Percentiles rank a stretch among this genome's conserved stretches.
phyloP scores from a whole-genome alignment of 768 basidiomycete species.

The Sutorius australiensis region DNA sequence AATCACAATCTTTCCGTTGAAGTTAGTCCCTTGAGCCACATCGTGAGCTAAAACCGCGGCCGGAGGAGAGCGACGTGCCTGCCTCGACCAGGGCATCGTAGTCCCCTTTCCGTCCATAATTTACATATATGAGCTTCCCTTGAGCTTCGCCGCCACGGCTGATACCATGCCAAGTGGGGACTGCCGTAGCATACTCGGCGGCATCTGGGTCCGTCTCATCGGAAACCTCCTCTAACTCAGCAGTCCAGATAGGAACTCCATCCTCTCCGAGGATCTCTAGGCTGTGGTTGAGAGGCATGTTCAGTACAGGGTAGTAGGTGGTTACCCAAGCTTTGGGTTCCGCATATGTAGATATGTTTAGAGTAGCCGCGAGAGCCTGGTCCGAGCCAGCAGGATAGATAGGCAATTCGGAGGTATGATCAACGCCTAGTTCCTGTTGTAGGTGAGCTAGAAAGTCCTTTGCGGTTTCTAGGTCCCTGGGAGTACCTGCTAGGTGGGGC shows the following conservation, averaged over 20 bases:
- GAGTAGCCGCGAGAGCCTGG: slow-evolving; percentile 51
- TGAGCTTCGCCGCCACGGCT: slow-evolving; percentile 63
- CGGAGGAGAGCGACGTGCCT: slow-evolving; percentile 30
- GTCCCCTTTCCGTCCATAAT: slow-evolving; percentile 59
- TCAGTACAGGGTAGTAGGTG: slow-evolving; percentile 72
- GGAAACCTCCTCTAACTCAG: slow-evolving; percentile 63
- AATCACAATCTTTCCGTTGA: slow-evolving; percentile 77
- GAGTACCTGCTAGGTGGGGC: slow-evolving; percentile 61
- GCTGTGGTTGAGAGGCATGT: slow-evolving; percentile 56
- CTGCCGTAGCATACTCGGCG: slow-evolving; percentile 48
- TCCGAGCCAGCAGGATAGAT: slow-evolving; percentile 56
- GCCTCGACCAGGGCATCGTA: slow-evolving; percentile 55
- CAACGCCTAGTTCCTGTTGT: slow-evolving; percentile 46
- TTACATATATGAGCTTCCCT: slow-evolving; percentile 54
- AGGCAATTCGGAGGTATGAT: slow-evolving; percentile 31
- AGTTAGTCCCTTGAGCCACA: slow-evolving; percentile 46
- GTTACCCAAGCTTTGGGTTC: slow-evolving; percentile 59
- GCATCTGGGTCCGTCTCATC: slow-evolving; percentile 64
- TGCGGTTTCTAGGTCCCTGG: slow-evolving; percentile 54
- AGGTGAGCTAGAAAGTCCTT: slow-evolving; percentile 51
- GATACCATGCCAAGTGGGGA: slow-evolving; percentile 68
- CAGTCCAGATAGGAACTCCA: slow-evolving; percentile 50
- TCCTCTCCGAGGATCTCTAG: slow-evolving; percentile 53
- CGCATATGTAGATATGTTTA: slow-evolving; percentile 39
- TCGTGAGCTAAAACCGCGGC: neutral